These are phyloP conservation scores for Fusarium liriodendri DNA, from an alignment of 2,329 filamentous ascomycete genomes.

Conservation along the genomic window DNA sequence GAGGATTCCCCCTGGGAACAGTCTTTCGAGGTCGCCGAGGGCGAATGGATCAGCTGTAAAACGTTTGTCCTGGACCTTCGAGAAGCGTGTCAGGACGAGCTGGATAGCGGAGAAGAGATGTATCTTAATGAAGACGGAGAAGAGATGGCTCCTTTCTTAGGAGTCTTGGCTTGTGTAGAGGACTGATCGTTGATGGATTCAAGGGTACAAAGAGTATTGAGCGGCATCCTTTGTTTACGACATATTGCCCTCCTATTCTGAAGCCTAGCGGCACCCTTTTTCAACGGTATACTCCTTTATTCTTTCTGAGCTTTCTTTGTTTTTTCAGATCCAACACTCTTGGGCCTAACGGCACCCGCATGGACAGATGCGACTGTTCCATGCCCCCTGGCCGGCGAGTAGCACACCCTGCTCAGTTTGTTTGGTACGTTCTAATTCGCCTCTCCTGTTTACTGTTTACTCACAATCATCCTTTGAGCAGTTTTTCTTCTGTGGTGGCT, in stretches of 20 bases:
- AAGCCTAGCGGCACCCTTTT: background rate
- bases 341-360: background rate
- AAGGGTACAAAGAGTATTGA: background rate
- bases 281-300: background rate
- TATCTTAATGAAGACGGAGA: too few relatives aligned
- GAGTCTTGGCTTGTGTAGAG: background rate
- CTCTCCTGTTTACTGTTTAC: background rate
- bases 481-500: background rate
- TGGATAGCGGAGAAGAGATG: too few relatives aligned
- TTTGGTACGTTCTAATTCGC: background rate
- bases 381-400: background rate
- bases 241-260: background rate
- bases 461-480: background rate
- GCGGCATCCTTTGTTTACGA: background rate
- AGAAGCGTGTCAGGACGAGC: background rate
- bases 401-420: background rate
- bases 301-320: background rate
- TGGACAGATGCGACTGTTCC: background rate
- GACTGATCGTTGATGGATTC: background rate
- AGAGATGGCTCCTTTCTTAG: background rate
- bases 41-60: background rate
- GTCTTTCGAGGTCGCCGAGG: background rate
- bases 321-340: background rate
- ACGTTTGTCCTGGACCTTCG: background rate
- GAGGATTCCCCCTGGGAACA: background rate